Evolutionary conservation across 768 basidiomycete genomes (phyloP).

Genomic region (Roridomyces roridus): DNA sequence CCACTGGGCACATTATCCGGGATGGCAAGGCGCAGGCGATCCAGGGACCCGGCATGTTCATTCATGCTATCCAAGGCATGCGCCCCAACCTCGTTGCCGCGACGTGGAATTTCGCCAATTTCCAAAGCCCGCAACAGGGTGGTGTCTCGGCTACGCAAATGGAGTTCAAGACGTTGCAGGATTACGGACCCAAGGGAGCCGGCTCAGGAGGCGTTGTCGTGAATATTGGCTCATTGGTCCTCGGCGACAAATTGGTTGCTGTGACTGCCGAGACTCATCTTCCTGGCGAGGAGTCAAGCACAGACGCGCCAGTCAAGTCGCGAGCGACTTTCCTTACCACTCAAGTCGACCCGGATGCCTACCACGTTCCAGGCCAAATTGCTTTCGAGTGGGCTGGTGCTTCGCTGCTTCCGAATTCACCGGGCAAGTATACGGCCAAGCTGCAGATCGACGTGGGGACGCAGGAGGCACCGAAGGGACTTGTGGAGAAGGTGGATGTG

Average conservation of each 20-base stretch:
- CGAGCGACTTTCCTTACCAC: slow-evolving; percentile 68
- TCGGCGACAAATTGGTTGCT: slow-evolving; percentile 75
- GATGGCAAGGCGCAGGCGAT: slow-evolving; percentile 65
- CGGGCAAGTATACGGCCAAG: slow-evolving; percentile 62
- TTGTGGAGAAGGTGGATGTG: slow-evolving; percentile 94
- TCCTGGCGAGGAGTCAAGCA: slow-evolving; percentile 61
- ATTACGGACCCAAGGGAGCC: slow-evolving; percentile 78
- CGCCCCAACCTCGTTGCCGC: slow-evolving; percentile 92
- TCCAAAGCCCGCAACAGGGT: slow-evolving; percentile 76
- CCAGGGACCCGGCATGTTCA: slow-evolving; percentile 81
- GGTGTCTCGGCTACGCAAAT: slow-evolving; percentile 90
- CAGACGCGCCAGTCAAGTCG: slow-evolving; percentile 60
- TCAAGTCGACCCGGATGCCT: slow-evolving; percentile 74
- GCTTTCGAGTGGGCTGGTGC: slow-evolving; percentile 81
- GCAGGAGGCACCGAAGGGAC: slow-evolving; percentile 64
- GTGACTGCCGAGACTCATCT: slow-evolving; percentile 84
- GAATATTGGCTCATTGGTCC: slow-evolving; percentile 85
- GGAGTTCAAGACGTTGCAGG: slow-evolving; percentile 89
- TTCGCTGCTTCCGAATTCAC: slow-evolving; percentile 57
- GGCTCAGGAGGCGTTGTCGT: slow-evolving; percentile 86
- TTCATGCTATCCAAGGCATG: slow-evolving; percentile 99
- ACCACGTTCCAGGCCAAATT: slow-evolving; percentile 72
- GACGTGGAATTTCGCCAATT: slow-evolving; percentile 94
- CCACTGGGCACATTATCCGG: slow-evolving; percentile 70
- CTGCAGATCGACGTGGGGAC: slow-evolving; percentile 64